Evolutionary conservation across 495 filamentous ascomycete genomes (phyloP).

Genomic region (Patellaria atrata): DNA sequence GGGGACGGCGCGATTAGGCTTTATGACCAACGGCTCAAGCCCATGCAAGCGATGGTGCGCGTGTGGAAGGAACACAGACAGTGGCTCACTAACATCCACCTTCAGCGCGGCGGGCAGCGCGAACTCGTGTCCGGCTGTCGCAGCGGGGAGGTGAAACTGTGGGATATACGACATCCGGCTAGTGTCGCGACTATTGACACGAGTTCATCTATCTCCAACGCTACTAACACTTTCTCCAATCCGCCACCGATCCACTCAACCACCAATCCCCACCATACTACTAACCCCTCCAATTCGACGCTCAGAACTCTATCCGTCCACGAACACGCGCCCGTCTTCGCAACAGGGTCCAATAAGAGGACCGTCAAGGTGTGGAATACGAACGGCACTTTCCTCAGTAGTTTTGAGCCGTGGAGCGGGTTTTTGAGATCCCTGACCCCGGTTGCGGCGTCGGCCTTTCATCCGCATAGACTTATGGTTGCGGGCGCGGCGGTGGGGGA

Average conservation of each 20-base stretch:
- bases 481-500: slow-evolving; percentile 65
- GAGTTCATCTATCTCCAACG: slow-evolving; percentile 40
- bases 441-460: slow-evolving; percentile 82
- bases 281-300: slow-evolving; percentile 33
- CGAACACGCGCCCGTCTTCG: slow-evolving; percentile 93
- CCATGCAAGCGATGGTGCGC: slow-evolving; percentile 77
- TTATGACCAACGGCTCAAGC: slow-evolving; percentile 74
- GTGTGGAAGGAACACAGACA: slow-evolving; percentile 91
- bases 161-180: slow-evolving; percentile 81
- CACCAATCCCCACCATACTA: neutral
- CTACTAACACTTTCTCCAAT: slow-evolving; percentile 39
- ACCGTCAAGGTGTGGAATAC: slow-evolving; percentile 86
- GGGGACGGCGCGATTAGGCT: slow-evolving; percentile 92
- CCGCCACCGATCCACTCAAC: neutral
- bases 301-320: slow-evolving; percentile 80
- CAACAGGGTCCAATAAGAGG: slow-evolving; percentile 77
- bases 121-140: slow-evolving; percentile 78
- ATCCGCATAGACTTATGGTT: slow-evolving; percentile 87
- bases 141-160: slow-evolving; percentile 85
- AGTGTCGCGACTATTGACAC: slow-evolving; percentile 58
- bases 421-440: slow-evolving; percentile 63
- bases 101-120: slow-evolving; percentile 87
- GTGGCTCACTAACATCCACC: slow-evolving; percentile 91
- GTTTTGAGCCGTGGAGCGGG: slow-evolving; percentile 72
- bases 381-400: slow-evolving; percentile 51